Evolutionary conservation across 1,284 basidiomycete genomes (phyloP).

Genomic region (Chiua sp.): DNA sequence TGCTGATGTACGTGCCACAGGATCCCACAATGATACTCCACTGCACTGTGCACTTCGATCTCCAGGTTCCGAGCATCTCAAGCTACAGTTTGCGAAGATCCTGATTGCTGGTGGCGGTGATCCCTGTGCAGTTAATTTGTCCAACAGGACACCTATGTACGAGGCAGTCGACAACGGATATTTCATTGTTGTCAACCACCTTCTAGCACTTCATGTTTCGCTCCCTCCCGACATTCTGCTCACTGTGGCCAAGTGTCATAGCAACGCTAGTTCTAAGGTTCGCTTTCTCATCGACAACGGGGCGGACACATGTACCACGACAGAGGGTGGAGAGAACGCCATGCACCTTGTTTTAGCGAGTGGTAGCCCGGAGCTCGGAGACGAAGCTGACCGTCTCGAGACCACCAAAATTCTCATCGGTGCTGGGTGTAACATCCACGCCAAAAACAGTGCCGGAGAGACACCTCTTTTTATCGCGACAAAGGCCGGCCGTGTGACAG

Average conservation of each 20-base stretch:
- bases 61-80: neutral
- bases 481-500: neutral
- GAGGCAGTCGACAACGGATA: neutral
- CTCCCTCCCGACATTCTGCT: conserved; percentile 9
- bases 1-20: neutral
- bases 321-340: neutral
- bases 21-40: conserved; percentile 5
- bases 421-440: neutral
- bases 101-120: conserved; percentile 4
- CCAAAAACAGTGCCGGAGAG: neutral
- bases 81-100: neutral
- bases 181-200: neutral
- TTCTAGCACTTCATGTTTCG: conserved; percentile 3
- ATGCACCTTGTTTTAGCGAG: neutral
- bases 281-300: neutral
- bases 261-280: neutral
- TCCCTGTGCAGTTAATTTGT: neutral
- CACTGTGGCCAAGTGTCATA: neutral
- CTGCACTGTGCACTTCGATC: neutral
- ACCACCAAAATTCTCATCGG: neutral
- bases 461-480: conserved; percentile 2
- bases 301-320: neutral
- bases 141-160: conserved; percentile 4
- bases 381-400: neutral
- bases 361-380: too few species aligned